Percentiles rank a stretch among this genome's conserved stretches.
Conservation (phyloP, 371 early-diverging fungal species). For the Mucor irregularis region DNA sequence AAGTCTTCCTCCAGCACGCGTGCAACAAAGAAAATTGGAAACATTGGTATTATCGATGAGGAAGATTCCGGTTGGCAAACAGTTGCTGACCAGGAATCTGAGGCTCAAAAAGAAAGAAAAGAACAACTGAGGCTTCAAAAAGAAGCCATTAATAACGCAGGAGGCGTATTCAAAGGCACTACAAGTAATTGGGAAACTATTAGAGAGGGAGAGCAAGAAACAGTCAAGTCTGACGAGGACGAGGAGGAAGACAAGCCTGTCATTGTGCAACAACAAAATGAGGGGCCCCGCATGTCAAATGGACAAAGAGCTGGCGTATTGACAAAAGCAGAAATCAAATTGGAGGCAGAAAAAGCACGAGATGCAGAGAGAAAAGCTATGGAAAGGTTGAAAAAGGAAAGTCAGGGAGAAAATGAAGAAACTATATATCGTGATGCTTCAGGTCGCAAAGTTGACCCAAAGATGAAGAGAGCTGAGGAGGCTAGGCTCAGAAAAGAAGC, state of each 20-base stretch:
- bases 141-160: constrained; percentile 9
- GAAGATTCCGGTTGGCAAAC: constrained; percentile 46
- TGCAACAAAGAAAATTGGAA: constrained; percentile 33
- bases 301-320: constrained; percentile 60
- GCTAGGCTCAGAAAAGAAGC: constrained; percentile 55
- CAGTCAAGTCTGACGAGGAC: constrained; percentile 37
- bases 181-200: constrained; percentile 51
- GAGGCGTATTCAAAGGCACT: constrained; percentile 36
- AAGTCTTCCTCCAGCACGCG: constrained; percentile 10
- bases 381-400: constrained; percentile 31
- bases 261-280: constrained; percentile 38
- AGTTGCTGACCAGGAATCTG: constrained; percentile 3
- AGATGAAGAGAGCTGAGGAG: constrained; percentile 62
- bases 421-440: constrained; percentile 78
- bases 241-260: constrained; percentile 49
- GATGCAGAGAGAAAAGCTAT: constrained; percentile 34
- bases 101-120: constrained; percentile 18
- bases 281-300: constrained; percentile 49
- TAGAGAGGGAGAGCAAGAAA: constrained; percentile 42
- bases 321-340: constrained; percentile 48
- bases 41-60: constrained; percentile 61
- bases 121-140: constrained; percentile 11
- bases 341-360: constrained; percentile 50
- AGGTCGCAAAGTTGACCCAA: constrained; percentile 75
- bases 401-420: constrained; percentile 61